Conservation (phyloP, 176 grass and related monocot genomes). For the Paspalum notatum region DNA sequence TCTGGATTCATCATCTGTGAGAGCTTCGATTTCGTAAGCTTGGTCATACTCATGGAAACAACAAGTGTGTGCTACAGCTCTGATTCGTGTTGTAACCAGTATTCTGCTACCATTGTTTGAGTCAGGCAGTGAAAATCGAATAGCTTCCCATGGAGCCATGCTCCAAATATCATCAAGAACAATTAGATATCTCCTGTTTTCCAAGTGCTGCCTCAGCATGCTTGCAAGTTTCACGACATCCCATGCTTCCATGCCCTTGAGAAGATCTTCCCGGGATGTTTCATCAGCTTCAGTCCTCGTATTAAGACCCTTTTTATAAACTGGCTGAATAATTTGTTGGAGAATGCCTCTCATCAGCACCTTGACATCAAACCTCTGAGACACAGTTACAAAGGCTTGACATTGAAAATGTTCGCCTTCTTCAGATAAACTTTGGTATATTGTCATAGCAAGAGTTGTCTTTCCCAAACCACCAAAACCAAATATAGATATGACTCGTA, state of each 20-base stretch:
- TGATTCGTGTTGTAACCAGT: slow-evolving; percentile 51
- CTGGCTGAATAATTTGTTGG: slow-evolving; percentile 32
- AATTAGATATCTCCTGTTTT: slow-evolving; percentile 44
- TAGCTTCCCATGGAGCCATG: slow-evolving; percentile 38
- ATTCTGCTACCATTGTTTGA: slow-evolving; percentile 45
- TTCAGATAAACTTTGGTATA: slow-evolving; percentile 39
- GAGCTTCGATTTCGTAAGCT: slow-evolving; percentile 48
- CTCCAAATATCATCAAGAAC: slow-evolving; percentile 57
- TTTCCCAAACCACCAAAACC: slow-evolving; percentile 57
- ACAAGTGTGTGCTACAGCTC: slow-evolving; percentile 36
- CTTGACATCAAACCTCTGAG: slow-evolving; percentile 49
- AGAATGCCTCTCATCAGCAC: slow-evolving; percentile 41
- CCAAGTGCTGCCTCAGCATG: slow-evolving; percentile 12
- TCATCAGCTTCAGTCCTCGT: neutral
- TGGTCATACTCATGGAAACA: slow-evolving; percentile 44
- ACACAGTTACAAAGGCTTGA: slow-evolving; percentile 47
- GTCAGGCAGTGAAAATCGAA: slow-evolving; percentile 40
- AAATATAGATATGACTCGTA: slow-evolving; percentile 34
- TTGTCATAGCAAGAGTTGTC: slow-evolving; percentile 61
- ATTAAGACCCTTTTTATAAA: neutral
- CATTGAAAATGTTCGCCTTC: slow-evolving; percentile 12
- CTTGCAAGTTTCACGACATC: slow-evolving; percentile 19
- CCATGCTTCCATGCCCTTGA: slow-evolving; percentile 45
- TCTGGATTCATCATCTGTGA: slow-evolving; percentile 17
- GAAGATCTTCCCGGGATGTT: neutral